A percentile compares a stretch with the other conserved stretches of the same genome.
Conservation (phyloP, 345 rosid genomes). For the Boechera retrofracta region DNA sequence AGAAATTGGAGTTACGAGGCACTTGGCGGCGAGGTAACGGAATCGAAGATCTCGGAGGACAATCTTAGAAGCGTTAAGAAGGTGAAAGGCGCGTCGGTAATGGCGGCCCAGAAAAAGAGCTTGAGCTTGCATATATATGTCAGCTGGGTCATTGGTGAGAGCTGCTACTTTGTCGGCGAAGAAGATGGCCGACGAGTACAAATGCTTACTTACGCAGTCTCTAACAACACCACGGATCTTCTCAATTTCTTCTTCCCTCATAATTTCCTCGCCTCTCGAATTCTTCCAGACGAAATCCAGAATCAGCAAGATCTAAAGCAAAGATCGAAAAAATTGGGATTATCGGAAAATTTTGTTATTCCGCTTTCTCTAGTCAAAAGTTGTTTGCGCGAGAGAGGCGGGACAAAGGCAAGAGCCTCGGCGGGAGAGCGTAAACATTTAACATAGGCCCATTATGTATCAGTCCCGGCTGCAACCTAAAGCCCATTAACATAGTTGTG, state of each 20-base stretch:
- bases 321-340: neutral
- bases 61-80: constrained; percentile 86
- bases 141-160: constrained; percentile 80
- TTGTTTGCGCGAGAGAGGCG: constrained; percentile 21
- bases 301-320: neutral
- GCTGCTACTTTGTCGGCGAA: constrained; percentile 92
- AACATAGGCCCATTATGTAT: constrained; percentile 1
- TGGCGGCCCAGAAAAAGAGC: constrained; percentile 95
- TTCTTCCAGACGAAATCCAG: neutral
- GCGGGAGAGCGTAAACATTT: constrained; percentile 27
- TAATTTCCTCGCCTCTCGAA: constrained; percentile 32
- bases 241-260: constrained; percentile 91
- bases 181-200: constrained; percentile 96
- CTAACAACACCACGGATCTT: constrained; percentile 92
- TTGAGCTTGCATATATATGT: constrained; percentile 93
- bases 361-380: neutral
- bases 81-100: constrained; percentile 93
- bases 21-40: constrained; percentile 96
- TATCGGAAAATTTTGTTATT: constrained; percentile 9
- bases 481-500: neutral
- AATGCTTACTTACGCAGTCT: constrained; percentile 95
- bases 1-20: constrained; percentile 59
- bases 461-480: neutral
- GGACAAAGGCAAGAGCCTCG: constrained; percentile 23
- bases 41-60: constrained; percentile 96